Conservation (phyloP, 345 rosid genomes). For the Nasturtium officinale region DNA sequence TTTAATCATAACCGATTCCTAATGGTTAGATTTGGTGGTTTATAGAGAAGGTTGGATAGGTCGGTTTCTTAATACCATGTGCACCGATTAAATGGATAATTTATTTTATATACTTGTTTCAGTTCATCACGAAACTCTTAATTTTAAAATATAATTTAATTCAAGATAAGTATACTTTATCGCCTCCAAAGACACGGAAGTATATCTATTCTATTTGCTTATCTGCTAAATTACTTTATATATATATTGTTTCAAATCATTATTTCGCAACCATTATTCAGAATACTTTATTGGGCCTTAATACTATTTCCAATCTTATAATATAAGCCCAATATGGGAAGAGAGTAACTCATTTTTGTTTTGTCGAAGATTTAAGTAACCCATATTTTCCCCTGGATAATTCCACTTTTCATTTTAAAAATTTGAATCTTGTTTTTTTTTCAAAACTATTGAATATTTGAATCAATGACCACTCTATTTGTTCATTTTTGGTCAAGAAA, state of each 20-base stretch:
- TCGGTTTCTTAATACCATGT: constrained; percentile 26
- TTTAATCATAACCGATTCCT: not conserved
- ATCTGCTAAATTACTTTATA: not conserved
- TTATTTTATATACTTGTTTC: not conserved
- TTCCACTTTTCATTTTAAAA: not conserved
- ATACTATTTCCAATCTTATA: not conserved
- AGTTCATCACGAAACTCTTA: not conserved
- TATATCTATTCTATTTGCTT: not conserved
- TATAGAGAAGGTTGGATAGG: constrained; percentile 25
- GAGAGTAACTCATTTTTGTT: not conserved
- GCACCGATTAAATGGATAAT: constrained; percentile 15
- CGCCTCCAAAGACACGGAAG: not conserved
- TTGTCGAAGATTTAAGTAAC: no score
- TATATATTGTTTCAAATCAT: no score
- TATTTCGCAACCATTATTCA: no score
- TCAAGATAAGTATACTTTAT: not conserved
- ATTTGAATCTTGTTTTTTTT: not conserved
- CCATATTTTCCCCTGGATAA: not conserved
- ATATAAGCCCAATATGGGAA: not conserved
- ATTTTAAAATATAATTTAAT: not conserved
- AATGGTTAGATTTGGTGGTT: constrained; percentile 33
- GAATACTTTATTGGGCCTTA: constrained; percentile 3
- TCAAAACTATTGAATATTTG: not conserved
- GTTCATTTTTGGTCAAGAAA: not conserved
- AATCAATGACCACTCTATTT: not conserved